Evolutionary conservation across 257 asterid genomes (phyloP).

Genomic region (Nicotiana tabacum): DNA sequence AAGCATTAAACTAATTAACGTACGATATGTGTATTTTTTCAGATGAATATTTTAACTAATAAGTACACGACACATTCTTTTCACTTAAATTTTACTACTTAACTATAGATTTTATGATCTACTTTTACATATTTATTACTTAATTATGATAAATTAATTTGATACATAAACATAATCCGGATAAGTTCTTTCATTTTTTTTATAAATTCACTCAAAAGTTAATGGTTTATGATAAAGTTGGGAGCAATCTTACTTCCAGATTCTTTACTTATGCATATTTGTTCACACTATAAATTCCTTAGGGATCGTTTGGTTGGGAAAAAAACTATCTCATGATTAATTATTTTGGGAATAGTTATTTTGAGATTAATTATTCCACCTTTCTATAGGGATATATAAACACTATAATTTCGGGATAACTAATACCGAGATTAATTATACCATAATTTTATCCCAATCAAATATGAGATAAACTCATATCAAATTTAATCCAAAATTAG

Average conservation of each 20-base stretch:
- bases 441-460: fast-evolving
- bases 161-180: neutral
- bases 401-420: too few species aligned
- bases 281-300: too few species aligned
- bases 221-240: neutral
- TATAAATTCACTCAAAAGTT: neutral
- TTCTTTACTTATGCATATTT: neutral
- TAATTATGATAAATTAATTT: neutral
- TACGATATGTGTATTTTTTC: neutral
- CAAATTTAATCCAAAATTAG: too few species aligned
- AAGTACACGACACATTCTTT: too few species aligned
- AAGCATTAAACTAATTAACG: too few species aligned
- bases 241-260: neutral
- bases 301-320: too few species aligned
- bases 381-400: fast-evolving
- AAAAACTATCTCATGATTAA: too few species aligned
- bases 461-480: too few species aligned
- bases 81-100: too few species aligned
- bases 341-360: too few species aligned
- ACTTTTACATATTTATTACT: neutral
- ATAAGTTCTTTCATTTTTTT: neutral
- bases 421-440: too few species aligned
- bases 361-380: too few species aligned
- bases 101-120: neutral
- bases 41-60: neutral